Evolutionary conservation across 768 basidiomycete genomes (phyloP).

Genomic region (Serendipita sp.): DNA sequence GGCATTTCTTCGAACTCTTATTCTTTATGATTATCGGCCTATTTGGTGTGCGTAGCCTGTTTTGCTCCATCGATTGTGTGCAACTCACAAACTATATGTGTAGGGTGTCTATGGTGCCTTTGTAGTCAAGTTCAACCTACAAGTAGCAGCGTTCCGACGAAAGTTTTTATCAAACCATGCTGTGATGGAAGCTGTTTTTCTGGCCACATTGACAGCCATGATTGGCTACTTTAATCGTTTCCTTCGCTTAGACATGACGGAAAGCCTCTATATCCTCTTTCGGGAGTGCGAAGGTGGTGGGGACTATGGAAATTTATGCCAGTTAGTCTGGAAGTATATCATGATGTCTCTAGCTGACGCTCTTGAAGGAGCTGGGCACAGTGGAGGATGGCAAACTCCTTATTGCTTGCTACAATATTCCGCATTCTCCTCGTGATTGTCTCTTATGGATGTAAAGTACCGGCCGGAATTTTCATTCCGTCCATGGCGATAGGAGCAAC

Average conservation of each 20-base stretch:
- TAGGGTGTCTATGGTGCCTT: conserved; percentile 97
- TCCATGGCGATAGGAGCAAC: conserved; percentile 98
- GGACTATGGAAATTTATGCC: conserved; percentile 85
- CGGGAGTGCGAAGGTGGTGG: conserved; percentile 89
- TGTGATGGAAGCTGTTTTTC: conserved; percentile 73
- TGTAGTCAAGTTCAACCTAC: conserved; percentile 91
- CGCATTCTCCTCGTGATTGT: conserved; percentile 75
- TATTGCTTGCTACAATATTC: conserved; percentile 81
- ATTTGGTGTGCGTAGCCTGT: conserved; percentile 59
- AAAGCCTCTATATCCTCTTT: conserved; percentile 88
- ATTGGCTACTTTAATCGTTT: conserved; percentile 92
- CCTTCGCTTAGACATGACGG: conserved; percentile 93
- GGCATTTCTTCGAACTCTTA: conserved; percentile 98
- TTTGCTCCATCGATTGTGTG: background rate
- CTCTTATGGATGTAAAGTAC: conserved; percentile 93
- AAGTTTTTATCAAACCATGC: conserved; percentile 75
- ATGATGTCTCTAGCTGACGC: conserved; percentile 9
- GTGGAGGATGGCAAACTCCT: conserved; percentile 89
- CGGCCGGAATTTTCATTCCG: conserved; percentile 95
- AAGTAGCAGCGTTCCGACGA: conserved; percentile 85
- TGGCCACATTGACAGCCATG: conserved; percentile 80
- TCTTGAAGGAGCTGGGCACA: conserved; percentile 62
- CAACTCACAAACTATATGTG: conserved; percentile 6
- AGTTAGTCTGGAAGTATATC: conserved; percentile 38
- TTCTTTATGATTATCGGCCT: conserved; percentile 91